Conservation (phyloP, 106 monocot genomes). For the Alisma plantagoaquatica region DNA sequence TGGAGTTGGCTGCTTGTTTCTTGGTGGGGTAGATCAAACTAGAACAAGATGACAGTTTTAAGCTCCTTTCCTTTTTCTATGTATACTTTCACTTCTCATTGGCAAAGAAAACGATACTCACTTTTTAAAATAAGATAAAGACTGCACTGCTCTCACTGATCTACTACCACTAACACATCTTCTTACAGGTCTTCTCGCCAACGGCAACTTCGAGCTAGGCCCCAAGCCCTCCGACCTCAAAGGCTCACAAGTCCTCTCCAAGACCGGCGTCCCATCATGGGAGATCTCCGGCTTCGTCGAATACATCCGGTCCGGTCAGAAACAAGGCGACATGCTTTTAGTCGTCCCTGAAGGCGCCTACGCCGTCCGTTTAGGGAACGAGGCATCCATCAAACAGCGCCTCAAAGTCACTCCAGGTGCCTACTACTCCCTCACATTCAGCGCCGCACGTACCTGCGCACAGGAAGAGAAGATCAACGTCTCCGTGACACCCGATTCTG, state of each 20-base stretch:
- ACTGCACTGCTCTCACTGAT: too few species aligned
- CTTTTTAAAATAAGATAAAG: too few species aligned
- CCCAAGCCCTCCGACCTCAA: constrained; percentile 9
- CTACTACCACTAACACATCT: too few species aligned
- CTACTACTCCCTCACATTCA: constrained; percentile 53
- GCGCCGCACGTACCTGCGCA: constrained; percentile 50
- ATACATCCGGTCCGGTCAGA: constrained; percentile 33
- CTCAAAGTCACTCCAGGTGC: constrained; percentile 19
- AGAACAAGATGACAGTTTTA: too few species aligned
- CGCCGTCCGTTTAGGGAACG: constrained; percentile 27
- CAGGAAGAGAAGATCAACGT: constrained; percentile 44
- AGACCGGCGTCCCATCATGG: constrained; percentile 18
- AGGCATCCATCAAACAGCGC: constrained; percentile 31
- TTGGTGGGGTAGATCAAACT: too few species aligned
- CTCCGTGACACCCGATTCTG: constrained; percentile 29
- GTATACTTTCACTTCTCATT: too few species aligned
- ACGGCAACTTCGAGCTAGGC: constrained; percentile 18
- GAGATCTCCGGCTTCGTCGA: constrained; percentile 29
- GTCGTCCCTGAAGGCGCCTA: constrained; percentile 30
- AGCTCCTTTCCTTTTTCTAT: too few species aligned
- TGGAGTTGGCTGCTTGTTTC: too few species aligned
- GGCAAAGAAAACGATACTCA: too few species aligned
- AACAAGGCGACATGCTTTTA: constrained; percentile 32
- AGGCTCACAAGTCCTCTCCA: constrained; percentile 20
- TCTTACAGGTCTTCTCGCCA: constrained; percentile 11